Evolutionary conservation across 2,329 filamentous ascomycete species (phyloP).

Genomic region (Cladophialophora exuberans): DNA sequence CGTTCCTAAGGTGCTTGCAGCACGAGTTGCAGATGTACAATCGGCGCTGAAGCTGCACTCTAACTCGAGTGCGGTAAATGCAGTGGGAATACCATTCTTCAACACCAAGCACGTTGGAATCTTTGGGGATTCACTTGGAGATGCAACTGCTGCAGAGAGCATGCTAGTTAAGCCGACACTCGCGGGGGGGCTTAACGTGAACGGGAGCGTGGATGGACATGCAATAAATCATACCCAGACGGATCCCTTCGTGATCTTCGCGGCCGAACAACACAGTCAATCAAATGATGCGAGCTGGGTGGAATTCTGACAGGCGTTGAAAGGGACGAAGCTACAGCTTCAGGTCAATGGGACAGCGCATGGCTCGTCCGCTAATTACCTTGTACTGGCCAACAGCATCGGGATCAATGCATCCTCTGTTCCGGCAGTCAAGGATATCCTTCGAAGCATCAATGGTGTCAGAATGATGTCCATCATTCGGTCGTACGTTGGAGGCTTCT

Average conservation of each 20-base stretch:
- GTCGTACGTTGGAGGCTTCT: conserved; percentile 29
- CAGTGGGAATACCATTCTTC: conserved; percentile 10
- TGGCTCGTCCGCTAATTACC: conserved; percentile 30
- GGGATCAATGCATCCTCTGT: conserved; percentile 13
- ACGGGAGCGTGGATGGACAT: conserved; percentile 38
- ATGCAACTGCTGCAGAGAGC: conserved; percentile 36
- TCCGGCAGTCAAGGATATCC: conserved; percentile 7
- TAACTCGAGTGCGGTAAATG: conserved; percentile 3
- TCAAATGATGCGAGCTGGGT: conserved; percentile 25
- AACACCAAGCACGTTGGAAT: conserved; percentile 24
- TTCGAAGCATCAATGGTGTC: conserved; percentile 27
- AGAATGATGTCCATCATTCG: conserved; percentile 24
- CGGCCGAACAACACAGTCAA: conserved; percentile 22
- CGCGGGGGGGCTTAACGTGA: conserved; percentile 40
- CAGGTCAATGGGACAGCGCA: conserved; percentile 23
- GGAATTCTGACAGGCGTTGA: conserved; percentile 26
- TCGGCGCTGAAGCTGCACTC: conserved; percentile 20
- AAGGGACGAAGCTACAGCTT: conserved; percentile 26
- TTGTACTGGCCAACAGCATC: conserved; percentile 24
- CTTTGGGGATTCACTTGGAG: conserved; percentile 44
- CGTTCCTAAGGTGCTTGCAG: conserved; percentile 1
- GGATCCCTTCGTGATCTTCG: conserved; percentile 28
- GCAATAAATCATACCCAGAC: conserved; percentile 14
- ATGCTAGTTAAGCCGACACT: conserved; percentile 34
- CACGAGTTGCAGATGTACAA: conserved; percentile 22